Conservation (phyloP, 2,329 filamentous ascomycete genomes). For the Colletotrichum sansevieriae region DNA sequence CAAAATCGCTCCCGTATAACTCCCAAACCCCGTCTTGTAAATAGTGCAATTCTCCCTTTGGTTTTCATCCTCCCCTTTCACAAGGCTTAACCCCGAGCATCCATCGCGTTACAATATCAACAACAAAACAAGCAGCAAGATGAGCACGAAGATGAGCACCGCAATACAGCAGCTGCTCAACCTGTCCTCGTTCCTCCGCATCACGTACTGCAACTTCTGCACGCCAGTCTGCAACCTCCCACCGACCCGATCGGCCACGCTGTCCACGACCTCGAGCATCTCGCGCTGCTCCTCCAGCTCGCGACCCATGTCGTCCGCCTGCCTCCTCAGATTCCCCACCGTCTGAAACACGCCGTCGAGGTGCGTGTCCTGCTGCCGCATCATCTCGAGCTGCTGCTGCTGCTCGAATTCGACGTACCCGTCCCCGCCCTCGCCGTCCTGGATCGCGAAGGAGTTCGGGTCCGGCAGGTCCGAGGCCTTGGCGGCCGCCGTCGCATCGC, state of each 20-base stretch:
- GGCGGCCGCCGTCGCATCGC: conserved; percentile 49
- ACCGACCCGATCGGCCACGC: conserved; percentile 86
- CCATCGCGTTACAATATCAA: conserved; percentile 65
- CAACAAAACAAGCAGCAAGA: conserved; percentile 86
- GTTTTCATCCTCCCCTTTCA: no score
- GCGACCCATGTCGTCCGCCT: conserved; percentile 95
- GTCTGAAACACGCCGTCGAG: conserved; percentile 94
- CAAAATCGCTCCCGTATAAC: conserved; percentile 29
- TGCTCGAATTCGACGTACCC: conserved; percentile 85
- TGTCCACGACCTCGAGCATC: conserved; percentile 88
- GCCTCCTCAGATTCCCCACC: conserved; percentile 88
- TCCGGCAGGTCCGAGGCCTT: conserved; percentile 62
- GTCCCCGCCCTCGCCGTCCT: conserved; percentile 68
- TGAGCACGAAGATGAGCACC: conserved; percentile 87
- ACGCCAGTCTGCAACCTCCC: conserved; percentile 88
- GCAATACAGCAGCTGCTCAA: conserved; percentile 92
- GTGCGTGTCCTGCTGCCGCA: conserved; percentile 94
- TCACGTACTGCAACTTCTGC: conserved; percentile 86
- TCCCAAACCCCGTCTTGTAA: conserved; percentile 21
- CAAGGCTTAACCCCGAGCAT: not conserved
- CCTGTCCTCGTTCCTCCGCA: conserved; percentile 90
- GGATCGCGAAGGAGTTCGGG: conserved; percentile 69
- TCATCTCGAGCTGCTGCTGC: conserved; percentile 89
- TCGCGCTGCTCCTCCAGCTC: conserved; percentile 95
- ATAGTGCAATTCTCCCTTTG: not conserved